Evolutionary conservation across 768 basidiomycete species (phyloP), one percentile per base, ranked within the genome.

Genomic region (Clitopilus passeckerianus): DNA sequence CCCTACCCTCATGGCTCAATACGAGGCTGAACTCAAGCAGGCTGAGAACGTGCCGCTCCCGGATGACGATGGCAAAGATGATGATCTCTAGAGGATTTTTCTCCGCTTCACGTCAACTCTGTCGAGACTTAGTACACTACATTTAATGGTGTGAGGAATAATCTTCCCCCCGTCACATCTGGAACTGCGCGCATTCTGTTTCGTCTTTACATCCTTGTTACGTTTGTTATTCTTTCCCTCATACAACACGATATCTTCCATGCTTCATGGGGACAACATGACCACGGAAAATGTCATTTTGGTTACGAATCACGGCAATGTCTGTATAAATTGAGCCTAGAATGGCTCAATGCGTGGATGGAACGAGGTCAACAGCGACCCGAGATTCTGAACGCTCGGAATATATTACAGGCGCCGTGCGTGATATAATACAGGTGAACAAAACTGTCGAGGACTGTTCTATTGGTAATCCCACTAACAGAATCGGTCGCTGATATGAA

Each of bases 21-120:
- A 98, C 78, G 81, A 87, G 67, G 64, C 66, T 56, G 93, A 98
- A 77, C 78, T 98, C 79, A 75, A 80, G 60, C 70, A 75, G 88
- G 96, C 96, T 60, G 94, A 91, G 69, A 80, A 81, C 62, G 89
- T 95, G 63, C 97, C 97, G 69, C 91, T 99, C 62, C 97, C 97
- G 57, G 97, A 98, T 75, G 97, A 99, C 75, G 97, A 95, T 55
- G 94, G 46, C 16, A 50, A 50, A 50, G 46, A 50, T 22, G 46
- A 50, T 12, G 46, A 50, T 50, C 46, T 50, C 20, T 50, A 50
- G 46, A 96, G 59, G 90, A 93, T 65, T 81, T 91, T 89, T 82
- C 78, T 68, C 56, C 64, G 55, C 60, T 55, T 63, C 55, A 34
- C 59, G 58, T 37, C 58, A 53, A 60, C 62, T 54, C 34, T 59